Percentiles rank a stretch among this genome's conserved stretches.
Conservation (phyloP, 139 green algal species). For the Nannochloris sp. region DNA sequence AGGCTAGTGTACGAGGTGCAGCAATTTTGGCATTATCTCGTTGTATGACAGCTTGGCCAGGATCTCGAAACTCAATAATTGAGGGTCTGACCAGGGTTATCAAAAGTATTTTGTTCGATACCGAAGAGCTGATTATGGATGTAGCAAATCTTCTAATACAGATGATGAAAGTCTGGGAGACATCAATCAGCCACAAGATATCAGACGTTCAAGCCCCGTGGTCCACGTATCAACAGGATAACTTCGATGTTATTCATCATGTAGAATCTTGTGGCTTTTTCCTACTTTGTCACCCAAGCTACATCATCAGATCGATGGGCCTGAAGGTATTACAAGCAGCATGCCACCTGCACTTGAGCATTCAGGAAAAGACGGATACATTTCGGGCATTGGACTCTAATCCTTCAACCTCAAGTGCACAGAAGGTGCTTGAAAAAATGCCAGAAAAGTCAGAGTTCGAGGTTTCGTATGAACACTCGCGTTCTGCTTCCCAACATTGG, state of each 20-base stretch:
- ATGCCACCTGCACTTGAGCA: not conserved
- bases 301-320: not conserved
- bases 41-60: slow-evolving; percentile 44
- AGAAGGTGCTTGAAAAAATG: no score
- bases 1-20: slow-evolving; percentile 10
- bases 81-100: slow-evolving; percentile 39
- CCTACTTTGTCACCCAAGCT: not conserved
- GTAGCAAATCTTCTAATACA: not conserved
- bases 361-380: not conserved
- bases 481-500: no score
- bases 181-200: not conserved
- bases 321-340: not conserved
- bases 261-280: not conserved
- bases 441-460: no score
- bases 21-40: slow-evolving; percentile 30
- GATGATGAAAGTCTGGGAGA: not conserved
- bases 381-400: no score
- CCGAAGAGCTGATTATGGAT: slow-evolving; percentile 33
- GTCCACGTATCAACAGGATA: not conserved
- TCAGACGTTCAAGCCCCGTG: not conserved
- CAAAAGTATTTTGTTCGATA: slow-evolving; percentile 55
- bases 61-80: slow-evolving; percentile 51
- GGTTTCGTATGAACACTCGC: no score
- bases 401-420: no score
- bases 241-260: not conserved